phyloP scores from a whole-genome alignment of 106 monocot species.

The Dendrobium huoshanense region DNA sequence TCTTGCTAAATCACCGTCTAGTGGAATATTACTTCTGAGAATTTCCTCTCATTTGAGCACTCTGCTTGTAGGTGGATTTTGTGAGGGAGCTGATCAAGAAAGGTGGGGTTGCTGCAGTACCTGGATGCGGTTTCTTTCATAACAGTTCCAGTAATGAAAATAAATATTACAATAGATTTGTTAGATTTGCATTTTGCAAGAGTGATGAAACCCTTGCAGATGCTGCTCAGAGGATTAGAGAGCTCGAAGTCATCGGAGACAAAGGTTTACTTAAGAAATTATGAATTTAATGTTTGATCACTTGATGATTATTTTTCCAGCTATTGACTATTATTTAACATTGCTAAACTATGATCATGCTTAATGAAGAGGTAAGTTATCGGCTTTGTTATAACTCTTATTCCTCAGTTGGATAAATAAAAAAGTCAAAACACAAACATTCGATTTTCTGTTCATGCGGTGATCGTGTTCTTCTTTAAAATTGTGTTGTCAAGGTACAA shows the following conservation, averaged over 20 bases:
- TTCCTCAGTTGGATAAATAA: too few species aligned
- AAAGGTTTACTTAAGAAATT: not conserved
- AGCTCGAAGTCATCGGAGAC: conserved; percentile 5
- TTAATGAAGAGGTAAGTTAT: too few species aligned
- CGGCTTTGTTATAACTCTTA: too few species aligned
- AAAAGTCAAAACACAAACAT: too few species aligned
- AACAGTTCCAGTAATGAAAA: not conserved
- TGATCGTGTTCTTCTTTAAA: too few species aligned
- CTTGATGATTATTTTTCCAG: too few species aligned
- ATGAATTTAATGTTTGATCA: not conserved
- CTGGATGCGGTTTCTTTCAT: conserved; percentile 82
- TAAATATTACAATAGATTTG: conserved; percentile 36
- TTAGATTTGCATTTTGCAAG: conserved; percentile 93
- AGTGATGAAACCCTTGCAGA: conserved; percentile 46
- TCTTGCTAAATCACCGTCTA: not conserved
- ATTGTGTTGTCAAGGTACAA: too few species aligned
- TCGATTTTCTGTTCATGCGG: too few species aligned
- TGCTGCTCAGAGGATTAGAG: conserved; percentile 42
- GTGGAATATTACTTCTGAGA: not conserved
- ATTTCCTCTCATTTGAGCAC: not conserved
- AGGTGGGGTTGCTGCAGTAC: conserved; percentile 81
- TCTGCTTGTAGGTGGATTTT: conserved; percentile 62
- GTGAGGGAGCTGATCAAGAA: conserved; percentile 55
- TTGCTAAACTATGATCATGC: too few species aligned
- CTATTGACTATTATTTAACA: too few species aligned